Conservation (phyloP, 2,329 filamentous ascomycete species). For the Phyllosticta citriasiana region DNA sequence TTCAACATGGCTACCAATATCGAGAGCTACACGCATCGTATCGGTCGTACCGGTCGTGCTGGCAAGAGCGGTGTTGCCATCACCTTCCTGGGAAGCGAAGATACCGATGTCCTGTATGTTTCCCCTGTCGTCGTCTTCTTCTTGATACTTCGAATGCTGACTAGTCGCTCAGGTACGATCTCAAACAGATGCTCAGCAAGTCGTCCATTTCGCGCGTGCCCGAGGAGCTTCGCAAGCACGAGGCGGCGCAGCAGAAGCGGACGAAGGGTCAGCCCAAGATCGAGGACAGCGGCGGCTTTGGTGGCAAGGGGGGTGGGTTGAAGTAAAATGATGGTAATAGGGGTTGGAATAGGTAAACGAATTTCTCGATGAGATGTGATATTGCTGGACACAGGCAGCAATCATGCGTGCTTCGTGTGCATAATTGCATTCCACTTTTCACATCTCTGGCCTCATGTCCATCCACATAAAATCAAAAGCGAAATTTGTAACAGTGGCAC, state of each 20-base stretch:
- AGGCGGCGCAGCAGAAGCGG: slow-evolving; percentile 77
- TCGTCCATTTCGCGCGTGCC: slow-evolving; percentile 79
- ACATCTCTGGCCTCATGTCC: background rate
- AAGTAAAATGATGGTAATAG: background rate
- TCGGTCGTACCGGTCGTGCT: slow-evolving; percentile 98
- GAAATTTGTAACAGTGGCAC: background rate
- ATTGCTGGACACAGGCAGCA: background rate
- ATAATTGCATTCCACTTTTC: no score
- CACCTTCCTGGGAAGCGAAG: slow-evolving; percentile 87
- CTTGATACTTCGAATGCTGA: slow-evolving; percentile 4
- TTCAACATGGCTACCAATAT: slow-evolving; percentile 97
- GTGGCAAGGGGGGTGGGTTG: background rate
- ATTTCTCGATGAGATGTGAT: background rate
- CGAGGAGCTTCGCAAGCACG: slow-evolving; percentile 81
- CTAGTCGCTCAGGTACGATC: slow-evolving; percentile 49
- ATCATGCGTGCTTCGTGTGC: no score
- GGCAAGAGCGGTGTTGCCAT: slow-evolving; percentile 95
- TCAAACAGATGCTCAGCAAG: slow-evolving; percentile 93
- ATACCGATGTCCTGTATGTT: slow-evolving; percentile 69
- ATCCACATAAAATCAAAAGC: background rate
- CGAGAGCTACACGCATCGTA: slow-evolving; percentile 97
- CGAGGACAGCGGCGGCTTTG: background rate
- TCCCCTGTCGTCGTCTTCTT: background rate
- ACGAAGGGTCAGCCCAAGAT: slow-evolving; percentile 12
- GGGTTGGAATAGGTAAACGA: background rate